Percentiles rank a stretch among this genome's conserved stretches.
Conservation (phyloP, 768 basidiomycete species). For the Pleurotus ostreatus region DNA sequence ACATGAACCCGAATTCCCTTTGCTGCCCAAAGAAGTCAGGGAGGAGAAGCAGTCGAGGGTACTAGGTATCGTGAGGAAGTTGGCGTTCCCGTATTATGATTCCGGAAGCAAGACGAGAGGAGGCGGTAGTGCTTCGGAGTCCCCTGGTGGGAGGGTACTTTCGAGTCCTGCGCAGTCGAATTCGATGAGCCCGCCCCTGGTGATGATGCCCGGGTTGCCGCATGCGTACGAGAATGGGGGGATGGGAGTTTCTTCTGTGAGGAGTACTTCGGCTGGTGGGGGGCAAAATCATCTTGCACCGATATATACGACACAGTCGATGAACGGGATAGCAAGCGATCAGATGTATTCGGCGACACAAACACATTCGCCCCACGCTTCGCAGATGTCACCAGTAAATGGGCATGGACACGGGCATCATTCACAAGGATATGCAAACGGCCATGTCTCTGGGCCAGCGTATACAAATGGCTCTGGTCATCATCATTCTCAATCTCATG, state of each 20-base stretch:
- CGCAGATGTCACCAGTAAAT: slow-evolving; percentile 9
- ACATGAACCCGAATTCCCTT: slow-evolving; percentile 62
- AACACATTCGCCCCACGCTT: not conserved
- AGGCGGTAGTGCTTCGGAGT: slow-evolving; percentile 22
- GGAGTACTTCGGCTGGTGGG: slow-evolving; percentile 16
- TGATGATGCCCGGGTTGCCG: slow-evolving; percentile 29
- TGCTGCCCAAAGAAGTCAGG: slow-evolving; percentile 42
- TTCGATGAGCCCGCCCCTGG: slow-evolving; percentile 54
- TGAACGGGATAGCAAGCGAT: not conserved
- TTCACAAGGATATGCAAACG: slow-evolving; percentile 19
- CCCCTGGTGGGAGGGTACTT: slow-evolving; percentile 42
- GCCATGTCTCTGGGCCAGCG: slow-evolving; percentile 15
- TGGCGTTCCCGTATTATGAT: slow-evolving; percentile 81
- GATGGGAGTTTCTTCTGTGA: slow-evolving; percentile 13
- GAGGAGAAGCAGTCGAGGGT: slow-evolving; percentile 61
- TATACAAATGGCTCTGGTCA: slow-evolving; percentile 14
- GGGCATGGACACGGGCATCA: slow-evolving; percentile 9
- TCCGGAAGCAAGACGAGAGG: slow-evolving; percentile 31
- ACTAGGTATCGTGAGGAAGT: slow-evolving; percentile 63
- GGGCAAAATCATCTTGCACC: not conserved
- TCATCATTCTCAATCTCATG: slow-evolving; percentile 7
- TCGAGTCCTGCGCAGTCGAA: slow-evolving; percentile 52
- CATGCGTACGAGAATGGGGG: slow-evolving; percentile 28
- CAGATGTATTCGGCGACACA: not conserved
- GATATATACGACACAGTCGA: not conserved